Evolutionary conservation across 2,329 filamentous ascomycete species (phyloP).

Genomic region (Trichoderma simmonsii): DNA sequence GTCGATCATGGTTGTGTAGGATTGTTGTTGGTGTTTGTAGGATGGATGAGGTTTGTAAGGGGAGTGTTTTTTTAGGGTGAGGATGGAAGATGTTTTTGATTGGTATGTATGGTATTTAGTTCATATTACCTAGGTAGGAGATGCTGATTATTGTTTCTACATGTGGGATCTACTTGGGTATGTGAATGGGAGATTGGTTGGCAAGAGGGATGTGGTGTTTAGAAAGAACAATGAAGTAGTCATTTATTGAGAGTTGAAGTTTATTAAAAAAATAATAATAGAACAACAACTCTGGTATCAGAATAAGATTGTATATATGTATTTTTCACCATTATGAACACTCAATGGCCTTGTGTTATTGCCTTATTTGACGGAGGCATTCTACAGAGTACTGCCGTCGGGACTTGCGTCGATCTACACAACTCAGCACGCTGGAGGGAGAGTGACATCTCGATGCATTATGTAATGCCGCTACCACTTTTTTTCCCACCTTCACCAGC

Average conservation of each 20-base stretch:
- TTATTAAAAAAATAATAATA: neutral
- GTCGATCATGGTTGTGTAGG: constrained; percentile 21
- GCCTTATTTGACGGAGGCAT: neutral
- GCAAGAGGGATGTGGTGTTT: neutral
- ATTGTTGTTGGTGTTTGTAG: neutral
- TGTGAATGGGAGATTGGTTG: neutral
- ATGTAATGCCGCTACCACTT: neutral
- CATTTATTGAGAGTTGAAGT: neutral
- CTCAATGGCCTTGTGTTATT: neutral
- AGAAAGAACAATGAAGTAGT: neutral
- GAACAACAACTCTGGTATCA: neutral
- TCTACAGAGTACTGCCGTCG: neutral
- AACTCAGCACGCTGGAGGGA: neutral
- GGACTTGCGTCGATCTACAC: neutral
- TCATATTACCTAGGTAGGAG: too few relatives aligned
- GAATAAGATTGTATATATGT: neutral
- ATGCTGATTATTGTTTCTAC: neutral
- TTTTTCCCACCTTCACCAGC: too few relatives aligned
- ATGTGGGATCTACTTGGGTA: neutral
- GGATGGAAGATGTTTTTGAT: too few relatives aligned
- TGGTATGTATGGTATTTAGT: neutral
- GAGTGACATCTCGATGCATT: neutral
- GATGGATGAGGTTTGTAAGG: neutral
- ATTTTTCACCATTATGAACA: neutral
- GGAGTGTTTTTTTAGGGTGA: too few relatives aligned